Evolutionary conservation across 208 protist genomes (phyloP), one percentile per base, ranked within the genome.

Genomic region (Trypanosoma vivax): DNA sequence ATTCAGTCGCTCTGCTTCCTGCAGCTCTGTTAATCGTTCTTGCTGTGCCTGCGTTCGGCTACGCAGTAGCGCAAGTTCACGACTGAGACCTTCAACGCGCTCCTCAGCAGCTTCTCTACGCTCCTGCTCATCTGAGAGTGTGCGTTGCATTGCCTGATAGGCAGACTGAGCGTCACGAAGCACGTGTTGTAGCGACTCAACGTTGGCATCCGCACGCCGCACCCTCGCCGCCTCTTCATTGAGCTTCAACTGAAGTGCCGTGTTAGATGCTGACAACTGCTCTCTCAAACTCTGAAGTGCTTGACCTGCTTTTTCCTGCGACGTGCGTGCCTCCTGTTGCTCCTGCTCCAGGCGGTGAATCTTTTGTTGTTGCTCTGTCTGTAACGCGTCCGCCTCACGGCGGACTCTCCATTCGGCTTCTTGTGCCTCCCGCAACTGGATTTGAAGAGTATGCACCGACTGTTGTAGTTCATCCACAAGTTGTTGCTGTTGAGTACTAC

Each of bases 151-250:
- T 0, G 28, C 14, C 37, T 66, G 60, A 3, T 59, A 34, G 13
- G 50, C 29, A 4, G 28, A 24, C 9, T 50, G 60, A 19, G 52
- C 40, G 21, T 66, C 42, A 14, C 52, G 21, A 0, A 72, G 30
- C 19, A 65, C 42, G 18, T 57, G 23, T 19, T 66, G 50, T 42
- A 72, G 37, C 24, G 34, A 14, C 40, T 59, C 51, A 31, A 72
- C 33, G 19, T 11, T 52, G 39, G 34, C 11, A 24, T 72, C 49
- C 3, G 58, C 41, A 33, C 39, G 49, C 34, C 28, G 40, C 25
- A 59, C 70, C 28, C 70, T 29, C 19, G 45, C 43, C 28, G 60
- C 66, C 19, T 67, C 52, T 10, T 42, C 56, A 41, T 62, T 60
- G 16, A 59, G 46, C 19, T 51, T 41, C 23, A 65, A 45, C 37